Evolutionary conservation across 2,329 filamentous ascomycete genomes (phyloP), one percentile per base, ranked within the genome.

Genomic region (Juglanconis sp.): DNA sequence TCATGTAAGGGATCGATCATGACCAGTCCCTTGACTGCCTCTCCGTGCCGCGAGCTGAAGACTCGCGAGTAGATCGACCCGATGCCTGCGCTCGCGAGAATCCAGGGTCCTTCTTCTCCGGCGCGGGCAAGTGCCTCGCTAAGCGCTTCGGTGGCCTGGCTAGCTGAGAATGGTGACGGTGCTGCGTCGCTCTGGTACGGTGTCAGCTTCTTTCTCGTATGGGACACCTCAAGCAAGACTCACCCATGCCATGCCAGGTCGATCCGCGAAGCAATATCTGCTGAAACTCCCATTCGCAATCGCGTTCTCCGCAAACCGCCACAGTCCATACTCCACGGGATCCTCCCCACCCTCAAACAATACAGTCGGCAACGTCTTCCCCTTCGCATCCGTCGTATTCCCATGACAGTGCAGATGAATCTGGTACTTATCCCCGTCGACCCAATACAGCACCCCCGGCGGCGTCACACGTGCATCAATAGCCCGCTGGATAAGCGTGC

Each of bases 251-350:
- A 94, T 84, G 1, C 95, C 95, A 1, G 95, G 95, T 30, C 95
- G 89, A 72, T 99, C 95, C 71, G 91, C 93, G 74, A 96, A 97
- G 80, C 95, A 99, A 77, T 96, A 98, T 62, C 94, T 87, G 59
- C 81, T 79, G 67, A 99, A 95, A 50, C 89, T 90, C 44, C 91
- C 91, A 68, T 95, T 95, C 65, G 86, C 80, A 65, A 92, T 79
- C 1, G 90, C 87, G 58, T 87, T 81, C 61, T 92, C 86, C 10
- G 92, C 90, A 76, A 96, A 91, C 57, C 87, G 83, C 76, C 92
- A 89, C 58, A 99, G 81, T 6, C 88, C 86, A 67, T 90, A 79
- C 72, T 96, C 92, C 15, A 92, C 87, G 0, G 94, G 87, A 30
- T 84, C 78, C 68, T 96, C 91, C 17, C 91, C 93, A 3, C 87